A percentile compares a stretch with the other conserved stretches of the same genome.
Conservation (phyloP, 2,329 filamentous ascomycete genomes). For the Trichoderma afroharzianum region DNA sequence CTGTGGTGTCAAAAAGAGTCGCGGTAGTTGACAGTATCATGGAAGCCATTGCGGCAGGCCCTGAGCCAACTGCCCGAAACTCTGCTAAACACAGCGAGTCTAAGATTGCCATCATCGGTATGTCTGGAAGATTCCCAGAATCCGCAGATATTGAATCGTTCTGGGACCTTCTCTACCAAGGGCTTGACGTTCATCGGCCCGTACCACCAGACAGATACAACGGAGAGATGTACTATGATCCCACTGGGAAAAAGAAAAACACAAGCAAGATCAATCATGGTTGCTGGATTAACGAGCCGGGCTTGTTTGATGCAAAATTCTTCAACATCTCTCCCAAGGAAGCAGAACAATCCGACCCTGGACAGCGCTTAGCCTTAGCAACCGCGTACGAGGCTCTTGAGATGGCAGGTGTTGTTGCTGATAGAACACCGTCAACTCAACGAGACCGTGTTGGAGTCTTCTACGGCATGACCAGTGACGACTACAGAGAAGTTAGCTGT, state of each 20-base stretch:
- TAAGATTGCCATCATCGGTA: slow-evolving; percentile 79
- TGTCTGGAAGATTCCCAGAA: slow-evolving; percentile 43
- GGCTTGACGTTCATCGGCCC: slow-evolving; percentile 61
- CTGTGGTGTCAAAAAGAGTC: neutral
- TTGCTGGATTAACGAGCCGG: slow-evolving; percentile 67
- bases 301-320: slow-evolving; percentile 71
- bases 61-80: neutral
- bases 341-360: slow-evolving; percentile 71
- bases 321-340: slow-evolving; percentile 83
- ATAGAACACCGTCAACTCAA: slow-evolving; percentile 47
- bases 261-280: slow-evolving; percentile 68
- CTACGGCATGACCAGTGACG: slow-evolving; percentile 73
- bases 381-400: slow-evolving; percentile 80
- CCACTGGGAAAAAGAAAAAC: slow-evolving; percentile 64
- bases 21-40: neutral
- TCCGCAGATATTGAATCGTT: slow-evolving; percentile 37
- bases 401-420: slow-evolving; percentile 30
- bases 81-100: slow-evolving; percentile 15
- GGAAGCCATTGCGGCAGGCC: neutral
- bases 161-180: slow-evolving; percentile 66
- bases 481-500: slow-evolving; percentile 75
- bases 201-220: slow-evolving; percentile 66
- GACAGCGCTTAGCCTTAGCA: slow-evolving; percentile 67
- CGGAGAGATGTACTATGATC: slow-evolving; percentile 62
- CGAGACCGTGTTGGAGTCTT: slow-evolving; percentile 61